Conservation (phyloP, 2,329 filamentous ascomycete genomes). For the Onygenales sp. region DNA sequence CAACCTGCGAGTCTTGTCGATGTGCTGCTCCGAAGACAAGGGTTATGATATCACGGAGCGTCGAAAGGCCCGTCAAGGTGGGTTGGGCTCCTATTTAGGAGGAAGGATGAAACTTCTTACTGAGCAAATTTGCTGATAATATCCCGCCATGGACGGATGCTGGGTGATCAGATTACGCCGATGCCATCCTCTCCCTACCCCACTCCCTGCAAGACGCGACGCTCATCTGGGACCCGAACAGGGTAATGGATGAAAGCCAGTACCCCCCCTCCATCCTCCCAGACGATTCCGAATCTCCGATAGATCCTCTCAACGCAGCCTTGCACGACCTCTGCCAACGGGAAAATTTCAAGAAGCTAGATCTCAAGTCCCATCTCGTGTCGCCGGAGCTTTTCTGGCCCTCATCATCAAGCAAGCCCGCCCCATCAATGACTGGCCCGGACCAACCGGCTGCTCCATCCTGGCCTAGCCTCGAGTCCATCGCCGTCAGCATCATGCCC, state of each 20-base stretch:
- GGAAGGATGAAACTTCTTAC: too few relatives aligned
- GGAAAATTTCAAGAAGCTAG: not conserved
- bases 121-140: too few relatives aligned
- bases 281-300: not conserved
- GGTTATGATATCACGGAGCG: too few relatives aligned
- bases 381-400: constrained; percentile 1
- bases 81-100: too few relatives aligned
- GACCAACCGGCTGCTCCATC: not conserved
- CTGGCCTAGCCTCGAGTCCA: not conserved
- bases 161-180: too few relatives aligned
- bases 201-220: too few relatives aligned
- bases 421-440: not conserved
- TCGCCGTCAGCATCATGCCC: not conserved
- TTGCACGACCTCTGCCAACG: not conserved
- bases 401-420: not conserved
- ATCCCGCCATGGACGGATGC: too few relatives aligned
- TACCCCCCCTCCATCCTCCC: not conserved
- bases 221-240: not conserved
- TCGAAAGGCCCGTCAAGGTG: too few relatives aligned
- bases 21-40: too few relatives aligned
- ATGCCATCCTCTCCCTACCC: too few relatives aligned
- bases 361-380: not conserved
- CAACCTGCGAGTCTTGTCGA: too few relatives aligned
- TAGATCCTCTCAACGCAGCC: not conserved
- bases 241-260: not conserved